Conservation (phyloP, 495 filamentous ascomycete genomes). For the Elaphomyces granulatus region DNA sequence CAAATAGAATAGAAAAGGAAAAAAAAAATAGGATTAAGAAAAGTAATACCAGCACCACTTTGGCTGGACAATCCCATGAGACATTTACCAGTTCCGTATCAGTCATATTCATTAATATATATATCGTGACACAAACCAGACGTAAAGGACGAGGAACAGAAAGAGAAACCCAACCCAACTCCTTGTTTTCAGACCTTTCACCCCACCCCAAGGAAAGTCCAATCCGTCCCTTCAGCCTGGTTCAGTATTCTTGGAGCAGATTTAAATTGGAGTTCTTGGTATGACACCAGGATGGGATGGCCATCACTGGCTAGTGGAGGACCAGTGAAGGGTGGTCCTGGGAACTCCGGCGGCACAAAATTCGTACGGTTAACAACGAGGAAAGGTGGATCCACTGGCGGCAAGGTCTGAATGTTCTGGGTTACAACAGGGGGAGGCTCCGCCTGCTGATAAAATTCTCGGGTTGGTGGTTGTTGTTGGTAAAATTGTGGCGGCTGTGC, state of each 20-base stretch:
- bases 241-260: slow-evolving; percentile 23
- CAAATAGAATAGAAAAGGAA: neutral
- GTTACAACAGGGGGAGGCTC: neutral
- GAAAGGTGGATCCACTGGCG: slow-evolving; percentile 1
- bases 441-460: slow-evolving; percentile 21
- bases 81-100: neutral
- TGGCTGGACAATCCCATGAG: neutral
- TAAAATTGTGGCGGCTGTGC: slow-evolving; percentile 19
- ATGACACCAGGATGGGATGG: slow-evolving; percentile 27
- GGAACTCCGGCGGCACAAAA: slow-evolving; percentile 27
- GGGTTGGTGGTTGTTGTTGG: slow-evolving; percentile 22
- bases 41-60: neutral
- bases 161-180: neutral
- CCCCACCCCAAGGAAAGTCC: slow-evolving; percentile 33
- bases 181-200: slow-evolving; percentile 8
- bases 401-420: slow-evolving; percentile 11
- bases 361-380: slow-evolving; percentile 15
- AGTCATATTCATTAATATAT: neutral
- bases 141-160: neutral
- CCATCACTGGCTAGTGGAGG: slow-evolving; percentile 13
- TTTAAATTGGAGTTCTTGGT: slow-evolving; percentile 26
- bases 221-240: slow-evolving; percentile 34
- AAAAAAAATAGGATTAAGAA: neutral
- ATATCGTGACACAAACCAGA: neutral
- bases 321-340: slow-evolving; percentile 17